Evolutionary conservation across 73 alveolate genomes (phyloP).

Genomic region (Paramecium pentaurelia): DNA sequence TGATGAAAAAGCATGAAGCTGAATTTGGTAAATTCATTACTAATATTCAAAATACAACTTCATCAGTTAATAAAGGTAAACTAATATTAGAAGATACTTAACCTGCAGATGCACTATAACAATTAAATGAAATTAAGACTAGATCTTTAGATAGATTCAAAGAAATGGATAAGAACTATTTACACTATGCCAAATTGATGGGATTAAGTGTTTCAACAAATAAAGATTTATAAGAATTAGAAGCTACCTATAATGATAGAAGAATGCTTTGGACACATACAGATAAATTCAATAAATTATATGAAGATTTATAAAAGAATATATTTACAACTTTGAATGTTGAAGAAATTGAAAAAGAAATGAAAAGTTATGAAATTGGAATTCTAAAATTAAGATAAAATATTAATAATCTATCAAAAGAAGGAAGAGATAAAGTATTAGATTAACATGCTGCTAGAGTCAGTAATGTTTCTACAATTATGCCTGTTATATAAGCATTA

Average conservation of each 20-base stretch:
- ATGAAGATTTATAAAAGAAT: slow-evolving; percentile 49
- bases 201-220: slow-evolving; percentile 30
- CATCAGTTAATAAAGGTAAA: slow-evolving; percentile 40
- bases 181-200: slow-evolving; percentile 46
- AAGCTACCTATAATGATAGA: slow-evolving; percentile 53
- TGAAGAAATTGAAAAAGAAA: slow-evolving; percentile 61
- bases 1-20: slow-evolving; percentile 51
- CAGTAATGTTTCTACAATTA: slow-evolving; percentile 55
- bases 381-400: slow-evolving; percentile 48
- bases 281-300: slow-evolving; percentile 33
- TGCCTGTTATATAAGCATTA: slow-evolving; percentile 72
- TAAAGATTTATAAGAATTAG: slow-evolving; percentile 56
- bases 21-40: slow-evolving; percentile 30
- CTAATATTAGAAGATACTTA: slow-evolving; percentile 48
- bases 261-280: slow-evolving; percentile 60
- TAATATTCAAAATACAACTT: slow-evolving; percentile 26
- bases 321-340: slow-evolving; percentile 38
- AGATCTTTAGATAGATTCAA: slow-evolving; percentile 40
- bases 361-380: slow-evolving; percentile 59
- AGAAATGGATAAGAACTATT: slow-evolving; percentile 33
- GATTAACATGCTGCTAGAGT: slow-evolving; percentile 48
- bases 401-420: slow-evolving; percentile 50
- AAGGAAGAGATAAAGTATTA: slow-evolving; percentile 55
- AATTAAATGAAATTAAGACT: slow-evolving; percentile 40
- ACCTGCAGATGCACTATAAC: slow-evolving; percentile 44